These are phyloP conservation scores for Hygrophorus russula DNA, from an alignment of 768 basidiomycete genomes.

Conservation along the genomic window DNA sequence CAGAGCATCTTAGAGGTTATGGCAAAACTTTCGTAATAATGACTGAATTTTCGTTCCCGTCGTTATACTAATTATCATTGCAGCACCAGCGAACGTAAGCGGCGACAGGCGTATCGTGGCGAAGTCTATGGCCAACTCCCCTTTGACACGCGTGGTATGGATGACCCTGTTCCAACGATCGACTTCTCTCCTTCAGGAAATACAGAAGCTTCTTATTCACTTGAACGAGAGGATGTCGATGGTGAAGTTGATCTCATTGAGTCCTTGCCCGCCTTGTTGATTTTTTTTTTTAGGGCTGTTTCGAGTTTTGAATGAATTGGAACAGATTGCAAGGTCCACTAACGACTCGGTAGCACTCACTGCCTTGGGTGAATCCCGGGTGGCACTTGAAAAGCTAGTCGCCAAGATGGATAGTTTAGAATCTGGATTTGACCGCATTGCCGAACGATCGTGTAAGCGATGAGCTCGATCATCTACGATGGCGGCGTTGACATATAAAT, in stretches of 20 bases:
- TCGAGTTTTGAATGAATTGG: slow-evolving; percentile 52
- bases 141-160: slow-evolving; percentile 74
- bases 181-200: slow-evolving; percentile 69
- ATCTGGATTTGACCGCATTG: slow-evolving; percentile 74
- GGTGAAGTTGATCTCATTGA: slow-evolving; percentile 31
- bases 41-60: not conserved
- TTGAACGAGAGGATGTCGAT: slow-evolving; percentile 67
- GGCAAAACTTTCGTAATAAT: slow-evolving; percentile 67
- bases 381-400: slow-evolving; percentile 56
- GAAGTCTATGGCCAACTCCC: slow-evolving; percentile 83
- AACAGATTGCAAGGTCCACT: slow-evolving; percentile 37
- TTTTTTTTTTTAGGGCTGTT: slow-evolving; percentile 37
- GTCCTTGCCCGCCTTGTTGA: slow-evolving; percentile 8
- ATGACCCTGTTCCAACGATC: slow-evolving; percentile 65
- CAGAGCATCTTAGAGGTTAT: slow-evolving; percentile 77
- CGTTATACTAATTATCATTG: slow-evolving; percentile 1
- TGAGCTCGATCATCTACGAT: slow-evolving; percentile 4
- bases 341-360: slow-evolving; percentile 34
- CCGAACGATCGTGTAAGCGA: slow-evolving; percentile 69
- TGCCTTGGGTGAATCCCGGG: slow-evolving; percentile 53
- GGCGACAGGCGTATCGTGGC: slow-evolving; percentile 74
- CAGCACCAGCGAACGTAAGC: slow-evolving; percentile 68
- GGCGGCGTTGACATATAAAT: slow-evolving; percentile 5
- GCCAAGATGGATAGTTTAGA: slow-evolving; percentile 73
- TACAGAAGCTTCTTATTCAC: slow-evolving; percentile 47